Evolutionary conservation across 148 eudicot genomes (phyloP), one percentile per base, ranked within the genome.

Genomic region (Cornus florida): DNA sequence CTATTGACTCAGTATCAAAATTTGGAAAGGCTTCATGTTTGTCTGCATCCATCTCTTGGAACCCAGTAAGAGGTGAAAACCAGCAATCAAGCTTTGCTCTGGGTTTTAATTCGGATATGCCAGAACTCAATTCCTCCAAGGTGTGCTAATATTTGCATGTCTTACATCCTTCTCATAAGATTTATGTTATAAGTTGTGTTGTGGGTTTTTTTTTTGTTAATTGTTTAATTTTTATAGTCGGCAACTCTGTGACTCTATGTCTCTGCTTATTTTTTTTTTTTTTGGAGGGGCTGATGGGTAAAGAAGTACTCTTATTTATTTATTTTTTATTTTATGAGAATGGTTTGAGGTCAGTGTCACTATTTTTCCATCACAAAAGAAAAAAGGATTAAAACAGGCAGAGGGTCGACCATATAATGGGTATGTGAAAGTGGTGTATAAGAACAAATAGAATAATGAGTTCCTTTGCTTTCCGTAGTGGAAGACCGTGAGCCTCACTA

Each of bases 11-110:
- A 62, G 91, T 92, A 4, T 86, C 99, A 11, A 96, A 96, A 89
- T 77, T 83, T 82, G 90, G 90, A 67, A 91, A 87, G 70, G 97
- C 82, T 76, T 85, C 90, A 76, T 91, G 93, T 78, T 50, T 78
- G 74, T 92, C 99, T 64, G 95, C 99, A 62, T 86, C 97, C 68
- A 82, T 96, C 33, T 93, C 99, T 24, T 96, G 98, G 99, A 91
- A 84, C 66, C 93, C 98, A 31, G 92, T 84, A 68, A 91, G 84
- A 90, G 85, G 86, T 75, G 95, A 90, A 75, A 83, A 75, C 88
- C 92, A 84, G 77, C 98, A 89, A 78, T 88, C 90, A 87, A 92
- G 98, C 83, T 96, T 96, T 86, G 93, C 90, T 78, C 74, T 92
- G 84, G 97, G 97, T 69, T 91, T 92, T 71, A 90, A 87, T 80